phyloP scores from a whole-genome alignment of 139 green algal genomes.

The Astrephomene gubernaculifera region DNA sequence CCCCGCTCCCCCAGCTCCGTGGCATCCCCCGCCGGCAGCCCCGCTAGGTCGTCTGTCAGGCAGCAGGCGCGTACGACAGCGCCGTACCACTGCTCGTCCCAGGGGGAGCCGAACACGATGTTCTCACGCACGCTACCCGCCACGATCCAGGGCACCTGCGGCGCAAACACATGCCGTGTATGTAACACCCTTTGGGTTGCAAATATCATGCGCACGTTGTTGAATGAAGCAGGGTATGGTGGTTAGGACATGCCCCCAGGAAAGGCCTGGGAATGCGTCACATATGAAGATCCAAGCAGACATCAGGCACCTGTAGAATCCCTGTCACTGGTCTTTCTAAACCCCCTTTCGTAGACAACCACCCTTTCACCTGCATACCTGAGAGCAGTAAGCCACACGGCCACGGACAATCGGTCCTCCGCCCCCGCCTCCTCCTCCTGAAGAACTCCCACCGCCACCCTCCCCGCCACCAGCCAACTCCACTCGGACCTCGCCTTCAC shows the following conservation, averaged over 20 bases:
- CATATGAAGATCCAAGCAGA: no score
- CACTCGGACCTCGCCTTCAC: background rate
- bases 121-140: conserved; percentile 82
- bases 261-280: no score
- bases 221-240: no score
- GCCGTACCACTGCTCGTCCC: conserved; percentile 65
- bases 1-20: conserved; percentile 93
- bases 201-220: no score
- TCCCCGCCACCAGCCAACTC: background rate
- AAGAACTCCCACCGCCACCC: background rate
- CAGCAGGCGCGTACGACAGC: conserved; percentile 70
- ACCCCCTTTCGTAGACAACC: no score
- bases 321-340: no score
- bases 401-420: conserved; percentile 62
- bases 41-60: conserved; percentile 74
- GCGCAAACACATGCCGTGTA: background rate
- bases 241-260: no score
- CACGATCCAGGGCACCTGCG: conserved; percentile 86
- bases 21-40: conserved; percentile 79
- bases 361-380: no score
- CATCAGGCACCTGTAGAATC: no score
- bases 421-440: background rate
- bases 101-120: conserved; percentile 77
- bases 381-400: conserved; percentile 77
- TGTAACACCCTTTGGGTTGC: no score